Evolutionary conservation across 2,329 filamentous ascomycete species (phyloP).

Genomic region (Verticillium albo-atrum): DNA sequence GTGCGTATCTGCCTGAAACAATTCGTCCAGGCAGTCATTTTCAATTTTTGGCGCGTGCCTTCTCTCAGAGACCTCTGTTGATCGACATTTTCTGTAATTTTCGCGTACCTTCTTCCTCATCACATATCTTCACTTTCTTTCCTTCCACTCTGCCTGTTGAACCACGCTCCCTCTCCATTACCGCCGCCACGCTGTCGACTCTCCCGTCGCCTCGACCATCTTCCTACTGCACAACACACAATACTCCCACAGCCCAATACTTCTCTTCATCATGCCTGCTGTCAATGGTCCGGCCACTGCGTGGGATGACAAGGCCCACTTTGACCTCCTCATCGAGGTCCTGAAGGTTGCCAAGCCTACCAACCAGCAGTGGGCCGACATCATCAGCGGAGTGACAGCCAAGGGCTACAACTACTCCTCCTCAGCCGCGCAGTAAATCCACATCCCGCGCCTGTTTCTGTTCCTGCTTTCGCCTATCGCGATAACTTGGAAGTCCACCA

Average conservation of each 20-base stretch:
- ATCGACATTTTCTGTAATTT: background rate
- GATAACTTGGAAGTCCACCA: background rate
- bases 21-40: constrained; percentile 12
- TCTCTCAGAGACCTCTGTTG: too few relatives aligned
- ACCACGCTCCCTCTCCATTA: too few relatives aligned
- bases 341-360: constrained; percentile 29
- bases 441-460: background rate
- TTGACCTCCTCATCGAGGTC: constrained; percentile 31
- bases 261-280: background rate
- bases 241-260: background rate
- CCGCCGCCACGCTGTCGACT: too few relatives aligned
- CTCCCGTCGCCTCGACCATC: too few relatives aligned
- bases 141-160: too few relatives aligned
- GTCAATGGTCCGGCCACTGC: constrained; percentile 3
- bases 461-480: background rate
- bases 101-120: background rate
- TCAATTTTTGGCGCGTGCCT: constrained; percentile 1
- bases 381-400: constrained; percentile 23
- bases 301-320: constrained; percentile 32
- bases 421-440: constrained; percentile 34
- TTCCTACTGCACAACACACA: background rate
- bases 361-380: constrained; percentile 23
- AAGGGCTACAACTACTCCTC: constrained; percentile 33
- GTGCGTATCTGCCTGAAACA: constrained; percentile 21
- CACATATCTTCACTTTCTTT: constrained; percentile 5